Base-by-base conservation (phyloP, 2,329 filamentous ascomycete species). In the Calonectria leucothoes region DNA sequence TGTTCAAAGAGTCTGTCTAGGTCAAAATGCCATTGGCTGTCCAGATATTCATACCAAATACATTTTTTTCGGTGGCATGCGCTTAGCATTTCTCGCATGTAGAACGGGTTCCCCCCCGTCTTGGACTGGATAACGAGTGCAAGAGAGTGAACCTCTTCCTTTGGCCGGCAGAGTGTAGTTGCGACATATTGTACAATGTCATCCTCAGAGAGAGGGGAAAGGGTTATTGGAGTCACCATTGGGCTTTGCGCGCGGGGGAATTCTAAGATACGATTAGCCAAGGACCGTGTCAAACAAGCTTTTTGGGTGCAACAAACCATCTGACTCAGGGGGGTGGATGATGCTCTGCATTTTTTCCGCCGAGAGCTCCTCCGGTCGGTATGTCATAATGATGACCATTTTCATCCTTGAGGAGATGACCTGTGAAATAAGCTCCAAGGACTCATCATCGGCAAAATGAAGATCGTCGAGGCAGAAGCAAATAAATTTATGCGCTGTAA, bases 381-480 rank as follows among this genome's bases (percentile, higher is more conserved):
- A 93, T 0, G 95, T 97, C 66, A 98, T 86, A 67, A 98, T 92
- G 35, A 98, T 88, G 25, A 96, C 92, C 86, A 98, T 93, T 25
- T 94, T 95, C 74, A 98, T 91, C 76, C 93, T 93, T 1, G 93
- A 92, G 65, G 89, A 89, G 69, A 98, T 91, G 66, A 98, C 95
- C 79, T 95, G 93, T 20, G 93, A 90, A 48, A 98, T 93, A 66
- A 98, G 87, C 71, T 98, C 95, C 61, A 97, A 86, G 17, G 94
- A 97, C 83, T 98, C 96, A 31, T 94, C 91, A 81, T 98, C 96
- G 8, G 95, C 95, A 83, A 95, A 97, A 79, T 98, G 95, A 37
- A 98, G 86, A 83, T 98, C 96, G 80, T 98, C 96, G 33, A 98
- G 85, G 78, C 93, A 95, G 78, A 98, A 93, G 80, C 95, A 97